phyloP scores from a whole-genome alignment of 177 flowering plant genomes.

The Vitis hybrid region DNA sequence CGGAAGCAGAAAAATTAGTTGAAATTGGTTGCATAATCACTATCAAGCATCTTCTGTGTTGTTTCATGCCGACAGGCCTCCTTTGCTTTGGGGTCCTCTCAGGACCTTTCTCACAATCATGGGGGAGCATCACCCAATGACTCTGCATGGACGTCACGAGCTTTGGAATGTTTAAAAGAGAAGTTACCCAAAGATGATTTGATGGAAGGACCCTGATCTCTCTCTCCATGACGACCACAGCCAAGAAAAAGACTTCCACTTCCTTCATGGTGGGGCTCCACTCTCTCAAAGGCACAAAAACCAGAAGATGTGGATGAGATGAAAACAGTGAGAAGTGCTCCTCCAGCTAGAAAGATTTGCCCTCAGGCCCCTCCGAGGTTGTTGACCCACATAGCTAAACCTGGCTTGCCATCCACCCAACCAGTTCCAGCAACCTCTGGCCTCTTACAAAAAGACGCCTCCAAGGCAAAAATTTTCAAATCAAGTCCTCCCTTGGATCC shows the following conservation, averaged over 20 bases:
- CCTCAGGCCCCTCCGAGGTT: slow-evolving; percentile 11
- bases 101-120: slow-evolving; percentile 34
- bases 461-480: slow-evolving; percentile 4
- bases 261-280: slow-evolving; percentile 47
- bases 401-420: slow-evolving; percentile 8
- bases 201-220: slow-evolving; percentile 24
- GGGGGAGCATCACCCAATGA: slow-evolving; percentile 27
- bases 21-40: slow-evolving; percentile 22
- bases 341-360: slow-evolving; percentile 25
- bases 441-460: slow-evolving; percentile 17
- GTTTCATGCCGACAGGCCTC: slow-evolving; percentile 31
- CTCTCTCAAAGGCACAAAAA: slow-evolving; percentile 19
- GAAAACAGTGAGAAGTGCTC: slow-evolving; percentile 21
- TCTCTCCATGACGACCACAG: slow-evolving; percentile 34
- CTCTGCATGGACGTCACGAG: slow-evolving; percentile 27
- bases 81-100: slow-evolving; percentile 32
- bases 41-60: slow-evolving; percentile 22
- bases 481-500: slow-evolving; percentile 28
- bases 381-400: slow-evolving; percentile 19
- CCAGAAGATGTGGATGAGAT: slow-evolving; percentile 17
- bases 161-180: slow-evolving; percentile 44
- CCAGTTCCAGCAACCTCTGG: slow-evolving; percentile 6
- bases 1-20: slow-evolving; percentile 2
- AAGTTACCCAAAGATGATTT: slow-evolving; percentile 50
- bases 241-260: slow-evolving; percentile 65